Base-by-base conservation (phyloP, 441 rosid genomes). In the Hura crepitans region DNA sequence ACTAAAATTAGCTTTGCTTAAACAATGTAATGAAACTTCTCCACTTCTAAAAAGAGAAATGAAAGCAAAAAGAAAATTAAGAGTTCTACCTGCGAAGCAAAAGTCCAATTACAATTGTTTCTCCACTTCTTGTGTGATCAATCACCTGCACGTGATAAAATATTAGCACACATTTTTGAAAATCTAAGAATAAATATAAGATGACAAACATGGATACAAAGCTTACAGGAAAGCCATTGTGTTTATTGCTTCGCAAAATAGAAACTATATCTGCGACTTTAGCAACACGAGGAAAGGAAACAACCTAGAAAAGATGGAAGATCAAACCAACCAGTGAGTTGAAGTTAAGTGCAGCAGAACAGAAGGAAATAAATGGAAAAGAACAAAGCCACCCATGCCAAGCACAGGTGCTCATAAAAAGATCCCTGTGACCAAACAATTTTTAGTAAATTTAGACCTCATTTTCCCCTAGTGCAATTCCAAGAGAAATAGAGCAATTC, bases 171-270 rank as follows among this genome's bases (percentile, higher is more conserved):
- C 18, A 72, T 59, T 75, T 60, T 49, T 62, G 64, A 62, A 78
- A 76, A 62, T 61, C 37, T 13, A 54, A 37, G 53, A 31, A 33
- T 28, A 51, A 65, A 51, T 30, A 71, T 33, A 75, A 39, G n/a
- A 69, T 30, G 45, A 71, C 43, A 72, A 50, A 39, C 35, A 57
- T 15, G 31, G 69, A 66, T 31, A 62, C 45, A 39, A 71, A 71
- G 77, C 92, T 81, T 82, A 92, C 99, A 7, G 98, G 98, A 77
- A 90, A 95, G 42, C 99, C 98, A 73, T 92, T 92, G 84, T 95
- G 99, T 71, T 81, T 82, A 80, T 87, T 90, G 85, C 91, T 88
- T 61, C 83, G 86, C 82, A 95, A 82, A 72, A 91, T 89, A 51
- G 98, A 87, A 72, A 85, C 91, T 53, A 91, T 78, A 83, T 95